A percentile compares a stretch with the other conserved stretches of the same genome.
phyloP scores from a whole-genome alignment of 139 green algal species.

The Chlorella vulgaris region DNA sequence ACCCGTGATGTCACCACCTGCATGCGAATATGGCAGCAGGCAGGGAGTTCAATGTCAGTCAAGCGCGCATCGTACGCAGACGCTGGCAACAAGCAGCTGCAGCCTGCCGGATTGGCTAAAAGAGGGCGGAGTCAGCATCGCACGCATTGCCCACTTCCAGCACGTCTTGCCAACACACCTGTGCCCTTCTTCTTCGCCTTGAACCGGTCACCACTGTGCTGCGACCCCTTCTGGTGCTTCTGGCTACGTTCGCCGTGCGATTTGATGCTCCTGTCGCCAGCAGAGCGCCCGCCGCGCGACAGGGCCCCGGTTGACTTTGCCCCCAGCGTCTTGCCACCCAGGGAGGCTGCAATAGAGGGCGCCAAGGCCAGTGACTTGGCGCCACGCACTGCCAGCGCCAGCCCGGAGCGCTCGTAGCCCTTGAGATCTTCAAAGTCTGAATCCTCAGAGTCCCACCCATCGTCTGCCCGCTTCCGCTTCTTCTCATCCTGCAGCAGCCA shows the following conservation, averaged over 20 bases:
- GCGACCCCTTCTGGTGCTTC: slow-evolving; percentile 24
- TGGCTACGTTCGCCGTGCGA: slow-evolving; percentile 23
- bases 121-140: background rate
- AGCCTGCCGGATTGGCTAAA: background rate
- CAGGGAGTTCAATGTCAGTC: background rate
- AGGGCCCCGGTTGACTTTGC: slow-evolving; percentile 1
- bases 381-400: slow-evolving; percentile 48
- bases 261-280: background rate
- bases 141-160: background rate
- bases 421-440: slow-evolving; percentile 78
- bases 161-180: background rate
- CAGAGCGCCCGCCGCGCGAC: background rate
- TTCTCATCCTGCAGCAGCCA: slow-evolving; percentile 18
- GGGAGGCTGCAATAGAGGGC: slow-evolving; percentile 30
- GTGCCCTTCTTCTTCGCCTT: slow-evolving; percentile 61
- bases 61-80: background rate
- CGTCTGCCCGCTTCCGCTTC: slow-evolving; percentile 50
- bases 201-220: slow-evolving; percentile 76
- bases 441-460: slow-evolving; percentile 61
- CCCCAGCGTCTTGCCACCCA: slow-evolving; percentile 23
- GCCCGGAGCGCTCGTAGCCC: slow-evolving; percentile 74
- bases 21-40: background rate
- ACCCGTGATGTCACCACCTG: slow-evolving; percentile 80
- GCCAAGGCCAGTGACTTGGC: slow-evolving; percentile 62
- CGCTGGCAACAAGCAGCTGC: background rate